Percentiles rank a stretch among this genome's conserved stretches.
These are phyloP conservation scores for Talaromyces nanjingensis DNA, from an alignment of 495 filamentous ascomycete species.

Conservation along the genomic window DNA sequence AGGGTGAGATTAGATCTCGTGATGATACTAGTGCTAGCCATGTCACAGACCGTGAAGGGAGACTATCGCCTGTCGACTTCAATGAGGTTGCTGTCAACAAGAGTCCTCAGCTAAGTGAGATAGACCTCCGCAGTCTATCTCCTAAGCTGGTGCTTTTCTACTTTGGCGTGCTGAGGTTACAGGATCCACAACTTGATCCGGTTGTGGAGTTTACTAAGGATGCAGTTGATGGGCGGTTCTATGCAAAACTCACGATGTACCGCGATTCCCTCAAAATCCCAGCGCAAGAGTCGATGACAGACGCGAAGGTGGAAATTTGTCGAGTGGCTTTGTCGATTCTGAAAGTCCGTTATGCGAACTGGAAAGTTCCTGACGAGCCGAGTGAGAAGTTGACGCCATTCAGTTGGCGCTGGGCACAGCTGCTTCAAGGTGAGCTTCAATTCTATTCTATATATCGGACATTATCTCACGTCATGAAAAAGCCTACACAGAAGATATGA, in stretches of 20 bases:
- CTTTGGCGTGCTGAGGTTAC: slow-evolving; percentile 22
- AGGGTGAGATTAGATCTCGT: not conserved
- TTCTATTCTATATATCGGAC: not conserved
- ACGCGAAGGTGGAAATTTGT: slow-evolving; percentile 23
- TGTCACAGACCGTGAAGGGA: not conserved
- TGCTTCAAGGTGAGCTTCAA: slow-evolving; percentile 22
- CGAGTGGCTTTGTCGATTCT: slow-evolving; percentile 20
- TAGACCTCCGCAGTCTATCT: slow-evolving; percentile 9
- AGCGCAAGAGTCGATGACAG: slow-evolving; percentile 6
- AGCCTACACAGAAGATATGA: not conserved
- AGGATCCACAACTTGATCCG: slow-evolving; percentile 15
- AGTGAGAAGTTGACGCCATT: slow-evolving; percentile 10
- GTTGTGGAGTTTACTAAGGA: slow-evolving; percentile 19
- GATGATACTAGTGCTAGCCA: not conserved
- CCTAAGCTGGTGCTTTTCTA: slow-evolving; percentile 23
- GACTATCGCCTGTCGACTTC: not conserved
- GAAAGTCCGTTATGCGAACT: slow-evolving; percentile 16
- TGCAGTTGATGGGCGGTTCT: slow-evolving; percentile 12
- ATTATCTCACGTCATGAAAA: not conserved
- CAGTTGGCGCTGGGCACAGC: slow-evolving; percentile 23
- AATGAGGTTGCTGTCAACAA: not conserved
- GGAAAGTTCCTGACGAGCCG: slow-evolving; percentile 23
- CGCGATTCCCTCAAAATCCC: slow-evolving; percentile 22
- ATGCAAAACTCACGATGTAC: slow-evolving; percentile 25
- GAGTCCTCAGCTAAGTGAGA: not conserved